A percentile compares a stretch with the other conserved stretches of the same genome.
Evolutionary conservation across 306 rosid genomes (phyloP).

Genomic region (Trifolium dubium): DNA sequence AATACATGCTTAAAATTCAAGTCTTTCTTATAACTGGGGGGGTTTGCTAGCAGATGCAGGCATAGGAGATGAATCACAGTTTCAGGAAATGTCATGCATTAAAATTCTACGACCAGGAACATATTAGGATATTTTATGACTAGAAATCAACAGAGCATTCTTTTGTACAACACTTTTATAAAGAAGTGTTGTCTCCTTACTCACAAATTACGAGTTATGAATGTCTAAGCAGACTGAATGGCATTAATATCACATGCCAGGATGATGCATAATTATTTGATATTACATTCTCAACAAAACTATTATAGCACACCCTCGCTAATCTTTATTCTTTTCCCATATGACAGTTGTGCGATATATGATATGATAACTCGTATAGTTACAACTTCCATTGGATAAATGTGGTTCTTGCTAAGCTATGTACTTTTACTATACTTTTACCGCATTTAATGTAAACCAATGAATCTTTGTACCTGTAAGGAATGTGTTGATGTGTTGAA

Average conservation of each 20-base stretch:
- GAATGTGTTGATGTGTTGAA: constrained; percentile 93
- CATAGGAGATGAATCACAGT: neutral
- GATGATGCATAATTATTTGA: constrained; percentile 15
- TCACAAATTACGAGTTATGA: neutral
- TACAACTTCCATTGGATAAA: constrained; percentile 23
- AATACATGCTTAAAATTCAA: neutral
- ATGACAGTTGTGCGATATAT: neutral
- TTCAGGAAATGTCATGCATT: neutral
- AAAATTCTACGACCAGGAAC: neutral
- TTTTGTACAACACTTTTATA: neutral
- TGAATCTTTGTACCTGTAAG: constrained; percentile 76
- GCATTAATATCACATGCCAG: neutral
- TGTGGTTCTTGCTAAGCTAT: neutral
- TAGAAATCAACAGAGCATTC: constrained; percentile 4
- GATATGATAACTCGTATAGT: constrained; percentile 7
- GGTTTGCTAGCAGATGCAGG: constrained; percentile 20
- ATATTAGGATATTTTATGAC: neutral
- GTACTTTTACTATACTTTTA: constrained; percentile 1
- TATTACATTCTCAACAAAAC: constrained; percentile 21
- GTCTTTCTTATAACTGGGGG: neutral
- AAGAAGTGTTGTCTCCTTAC: neutral
- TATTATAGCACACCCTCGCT: neutral
- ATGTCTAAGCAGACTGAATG: neutral
- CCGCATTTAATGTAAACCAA: neutral
- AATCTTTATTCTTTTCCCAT: constrained; percentile 5